Conservation (phyloP, 2,329 filamentous ascomycete species). For the Aspergillus tubingensis region DNA sequence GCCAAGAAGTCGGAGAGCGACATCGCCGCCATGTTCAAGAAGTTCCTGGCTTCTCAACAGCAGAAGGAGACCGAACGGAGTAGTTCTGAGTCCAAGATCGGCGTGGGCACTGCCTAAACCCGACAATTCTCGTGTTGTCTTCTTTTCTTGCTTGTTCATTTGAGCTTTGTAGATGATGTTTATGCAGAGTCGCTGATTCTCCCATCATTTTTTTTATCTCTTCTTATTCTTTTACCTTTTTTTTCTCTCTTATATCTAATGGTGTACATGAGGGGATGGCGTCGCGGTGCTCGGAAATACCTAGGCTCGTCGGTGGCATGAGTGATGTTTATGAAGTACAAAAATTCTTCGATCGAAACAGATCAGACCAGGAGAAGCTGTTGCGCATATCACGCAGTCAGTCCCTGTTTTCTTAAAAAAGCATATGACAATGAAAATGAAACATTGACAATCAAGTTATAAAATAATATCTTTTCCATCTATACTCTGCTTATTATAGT, state of each 20-base stretch:
- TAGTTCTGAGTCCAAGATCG: slow-evolving; percentile 36
- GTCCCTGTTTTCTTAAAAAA: background rate
- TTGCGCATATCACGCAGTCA: background rate
- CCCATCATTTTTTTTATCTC: background rate
- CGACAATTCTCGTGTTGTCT: slow-evolving; percentile 9
- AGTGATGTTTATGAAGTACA: slow-evolving; percentile 18
- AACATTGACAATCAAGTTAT: background rate
- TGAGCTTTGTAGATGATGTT: slow-evolving; percentile 4
- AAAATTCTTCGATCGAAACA: background rate
- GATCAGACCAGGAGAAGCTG: background rate
- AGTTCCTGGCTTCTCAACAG: slow-evolving; percentile 41
- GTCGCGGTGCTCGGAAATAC: slow-evolving; percentile 16
- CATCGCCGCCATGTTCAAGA: slow-evolving; percentile 45
- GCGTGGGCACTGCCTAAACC: slow-evolving; percentile 31
- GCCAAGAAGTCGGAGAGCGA: slow-evolving; percentile 48
- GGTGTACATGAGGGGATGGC: slow-evolving; percentile 14
- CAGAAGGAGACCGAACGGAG: slow-evolving; percentile 30
- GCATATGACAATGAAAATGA: slow-evolving; percentile 3
- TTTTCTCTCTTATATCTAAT: background rate
- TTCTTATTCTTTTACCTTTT: slow-evolving; percentile 1
- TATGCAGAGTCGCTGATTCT: background rate
- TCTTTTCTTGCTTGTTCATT: slow-evolving; percentile 3
- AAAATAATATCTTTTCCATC: no score
- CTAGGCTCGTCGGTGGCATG: slow-evolving; percentile 13
- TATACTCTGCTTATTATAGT: no score